Evolutionary conservation across 2,329 filamentous ascomycete species (phyloP).

Genomic region (Pseudohalonectria lignicola): DNA sequence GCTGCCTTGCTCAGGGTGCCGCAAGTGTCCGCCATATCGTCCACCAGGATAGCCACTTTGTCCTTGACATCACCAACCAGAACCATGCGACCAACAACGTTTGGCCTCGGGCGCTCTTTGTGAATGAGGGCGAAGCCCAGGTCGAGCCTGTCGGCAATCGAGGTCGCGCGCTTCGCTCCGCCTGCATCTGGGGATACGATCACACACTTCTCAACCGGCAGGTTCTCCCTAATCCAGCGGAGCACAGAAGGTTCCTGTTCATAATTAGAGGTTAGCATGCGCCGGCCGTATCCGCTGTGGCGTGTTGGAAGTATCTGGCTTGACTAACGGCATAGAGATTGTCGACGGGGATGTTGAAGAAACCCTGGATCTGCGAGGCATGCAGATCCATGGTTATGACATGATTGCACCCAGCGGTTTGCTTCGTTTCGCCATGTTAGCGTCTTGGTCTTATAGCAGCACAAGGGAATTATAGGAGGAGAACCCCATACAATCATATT

Average conservation of each 20-base stretch:
- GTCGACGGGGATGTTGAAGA: constrained; percentile 72
- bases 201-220: constrained; percentile 71
- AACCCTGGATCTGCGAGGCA: constrained; percentile 40
- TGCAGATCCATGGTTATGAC: constrained; percentile 91
- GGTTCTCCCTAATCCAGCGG: constrained; percentile 82
- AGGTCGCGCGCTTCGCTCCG: constrained; percentile 87
- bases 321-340: constrained; percentile 64
- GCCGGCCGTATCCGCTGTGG: too few relatives aligned
- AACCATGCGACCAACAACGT: constrained; percentile 80
- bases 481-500: constrained; percentile 3
- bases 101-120: constrained; percentile 78
- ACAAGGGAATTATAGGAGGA: too few relatives aligned
- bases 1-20: constrained; percentile 63
- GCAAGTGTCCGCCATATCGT: constrained; percentile 24
- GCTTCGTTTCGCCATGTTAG: too few relatives aligned
- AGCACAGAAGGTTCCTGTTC: constrained; percentile 73
- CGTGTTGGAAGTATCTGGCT: too few relatives aligned
- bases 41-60: constrained; percentile 78
- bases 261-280: too few relatives aligned
- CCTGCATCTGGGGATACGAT: constrained; percentile 94
- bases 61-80: constrained; percentile 90
- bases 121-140: constrained; percentile 90
- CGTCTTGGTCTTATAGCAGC: too few relatives aligned
- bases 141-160: constrained; percentile 85
- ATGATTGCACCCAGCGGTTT: constrained; percentile 11